Conservation (phyloP, 768 basidiomycete genomes). For the Leccinellum luteum region DNA sequence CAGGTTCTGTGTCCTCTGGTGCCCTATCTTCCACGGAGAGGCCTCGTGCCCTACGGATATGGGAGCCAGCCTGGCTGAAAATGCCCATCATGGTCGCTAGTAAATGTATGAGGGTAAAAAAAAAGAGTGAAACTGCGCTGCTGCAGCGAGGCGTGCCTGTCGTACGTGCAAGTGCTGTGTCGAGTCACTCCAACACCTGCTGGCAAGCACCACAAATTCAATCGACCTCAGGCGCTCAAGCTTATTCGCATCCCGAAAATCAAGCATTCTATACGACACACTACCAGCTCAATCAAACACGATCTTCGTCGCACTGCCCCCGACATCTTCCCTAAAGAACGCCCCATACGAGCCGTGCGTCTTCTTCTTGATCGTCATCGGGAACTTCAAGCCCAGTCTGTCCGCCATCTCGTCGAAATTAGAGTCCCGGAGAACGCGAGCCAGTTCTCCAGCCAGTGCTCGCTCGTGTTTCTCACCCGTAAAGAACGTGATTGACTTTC, state of each 20-base stretch:
- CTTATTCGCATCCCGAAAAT: background rate
- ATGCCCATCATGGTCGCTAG: constrained; percentile 68
- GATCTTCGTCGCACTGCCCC: constrained; percentile 71
- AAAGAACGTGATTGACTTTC: constrained; percentile 95
- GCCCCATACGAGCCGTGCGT: constrained; percentile 88
- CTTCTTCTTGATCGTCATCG: constrained; percentile 97
- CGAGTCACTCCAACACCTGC: background rate
- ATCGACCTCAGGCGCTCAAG: background rate
- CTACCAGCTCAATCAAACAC: constrained; percentile 51
- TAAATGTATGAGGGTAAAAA: background rate
- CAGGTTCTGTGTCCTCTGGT: constrained; percentile 80
- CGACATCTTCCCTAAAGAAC: constrained; percentile 66
- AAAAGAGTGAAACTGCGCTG: constrained; percentile 11
- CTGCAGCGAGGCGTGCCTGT: constrained; percentile 24
- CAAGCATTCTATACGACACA: background rate
- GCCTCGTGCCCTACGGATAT: constrained; percentile 67
- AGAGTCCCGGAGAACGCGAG: constrained; percentile 84
- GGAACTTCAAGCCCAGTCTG: constrained; percentile 71
- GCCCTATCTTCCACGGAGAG: constrained; percentile 63
- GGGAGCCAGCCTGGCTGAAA: constrained; percentile 66
- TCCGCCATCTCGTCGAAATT: constrained; percentile 70
- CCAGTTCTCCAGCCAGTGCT: constrained; percentile 88
- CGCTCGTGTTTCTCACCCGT: constrained; percentile 88
- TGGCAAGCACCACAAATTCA: background rate
- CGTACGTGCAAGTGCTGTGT: background rate